These are phyloP conservation scores for Cytospora leucostoma DNA, from an alignment of 2,329 filamentous ascomycete species.

Conservation along the genomic window DNA sequence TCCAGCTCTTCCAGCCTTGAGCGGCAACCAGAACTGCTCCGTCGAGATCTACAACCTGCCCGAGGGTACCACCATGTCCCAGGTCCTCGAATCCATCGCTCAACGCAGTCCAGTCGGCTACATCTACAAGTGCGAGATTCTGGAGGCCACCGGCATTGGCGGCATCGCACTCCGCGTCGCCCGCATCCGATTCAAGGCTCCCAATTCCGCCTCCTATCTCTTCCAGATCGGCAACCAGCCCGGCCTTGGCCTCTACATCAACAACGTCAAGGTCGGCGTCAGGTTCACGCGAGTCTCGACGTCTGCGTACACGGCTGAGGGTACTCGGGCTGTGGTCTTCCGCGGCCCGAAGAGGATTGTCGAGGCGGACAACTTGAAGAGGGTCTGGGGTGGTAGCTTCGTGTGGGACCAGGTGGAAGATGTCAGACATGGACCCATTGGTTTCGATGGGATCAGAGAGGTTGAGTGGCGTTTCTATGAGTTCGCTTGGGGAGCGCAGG, in stretches of 20 bases:
- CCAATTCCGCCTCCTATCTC: constrained; percentile 8
- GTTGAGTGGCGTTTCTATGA: constrained; percentile 17
- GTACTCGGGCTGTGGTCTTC: constrained; percentile 9
- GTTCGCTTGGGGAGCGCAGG: constrained; percentile 9
- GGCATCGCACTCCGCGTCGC: constrained; percentile 3
- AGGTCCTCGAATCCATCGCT: constrained; percentile 8
- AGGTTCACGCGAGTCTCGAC: neutral
- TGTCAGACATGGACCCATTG: neutral
- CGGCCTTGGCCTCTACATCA: constrained; percentile 1
- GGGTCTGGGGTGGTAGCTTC: constrained; percentile 10
- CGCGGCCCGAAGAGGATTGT: constrained; percentile 4
- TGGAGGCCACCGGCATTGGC: constrained; percentile 2
- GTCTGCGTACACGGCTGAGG: constrained; percentile 2
- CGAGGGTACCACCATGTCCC: neutral
- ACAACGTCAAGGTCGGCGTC: neutral
- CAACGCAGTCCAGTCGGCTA: constrained; percentile 9
- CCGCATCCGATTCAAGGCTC: constrained; percentile 12
- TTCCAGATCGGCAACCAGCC: constrained; percentile 5
- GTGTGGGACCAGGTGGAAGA: constrained; percentile 6
- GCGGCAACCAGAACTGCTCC: constrained; percentile 7
- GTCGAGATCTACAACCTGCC: constrained; percentile 12
- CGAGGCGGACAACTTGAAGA: constrained; percentile 1
- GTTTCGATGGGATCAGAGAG: neutral
- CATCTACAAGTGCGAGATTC: constrained; percentile 12
- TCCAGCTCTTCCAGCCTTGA: neutral